A percentile compares a stretch with the other conserved stretches of the same genome.
These are phyloP conservation scores for Phialophora chinensis DNA, from an alignment of 2,329 filamentous ascomycete genomes.

Conservation along the genomic window DNA sequence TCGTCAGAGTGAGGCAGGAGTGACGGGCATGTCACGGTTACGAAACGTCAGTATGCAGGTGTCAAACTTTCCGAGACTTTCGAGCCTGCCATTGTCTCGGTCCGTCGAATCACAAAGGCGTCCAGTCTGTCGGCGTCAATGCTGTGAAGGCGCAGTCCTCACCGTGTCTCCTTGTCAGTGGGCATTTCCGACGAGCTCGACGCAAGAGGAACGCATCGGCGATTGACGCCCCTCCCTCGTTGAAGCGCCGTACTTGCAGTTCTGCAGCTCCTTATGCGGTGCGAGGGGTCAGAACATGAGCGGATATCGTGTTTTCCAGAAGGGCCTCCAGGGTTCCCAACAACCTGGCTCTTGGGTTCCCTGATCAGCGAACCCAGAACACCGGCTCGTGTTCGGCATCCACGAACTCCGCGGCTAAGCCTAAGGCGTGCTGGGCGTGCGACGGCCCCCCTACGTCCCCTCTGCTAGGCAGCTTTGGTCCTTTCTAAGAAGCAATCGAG, in stretches of 20 bases:
- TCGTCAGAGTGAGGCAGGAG: neutral
- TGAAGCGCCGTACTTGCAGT: neutral
- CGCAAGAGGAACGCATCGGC: neutral
- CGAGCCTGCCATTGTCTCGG: neutral
- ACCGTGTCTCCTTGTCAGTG: neutral
- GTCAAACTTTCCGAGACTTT: neutral
- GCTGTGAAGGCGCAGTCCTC: neutral
- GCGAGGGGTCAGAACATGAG: neutral
- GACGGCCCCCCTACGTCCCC: neutral
- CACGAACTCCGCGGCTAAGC: neutral
- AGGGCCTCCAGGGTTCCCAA: neutral
- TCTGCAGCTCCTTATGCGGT: neutral
- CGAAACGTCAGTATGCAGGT: neutral
- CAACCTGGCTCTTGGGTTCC: constrained; percentile 3
- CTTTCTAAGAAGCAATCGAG: neutral
- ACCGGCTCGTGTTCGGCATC: constrained; percentile 3
- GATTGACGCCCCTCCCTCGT: neutral
- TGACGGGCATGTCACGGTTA: neutral
- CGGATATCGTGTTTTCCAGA: neutral
- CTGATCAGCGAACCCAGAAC: neutral
- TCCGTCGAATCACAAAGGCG: neutral
- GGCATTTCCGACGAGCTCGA: neutral
- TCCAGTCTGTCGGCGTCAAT: constrained; percentile 4
- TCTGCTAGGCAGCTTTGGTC: neutral
- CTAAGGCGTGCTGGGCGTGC: neutral